Evolutionary conservation across 2,329 filamentous ascomycete genomes (phyloP), one percentile per base, ranked within the genome.

Genomic region (Colletotrichum spinosum): DNA sequence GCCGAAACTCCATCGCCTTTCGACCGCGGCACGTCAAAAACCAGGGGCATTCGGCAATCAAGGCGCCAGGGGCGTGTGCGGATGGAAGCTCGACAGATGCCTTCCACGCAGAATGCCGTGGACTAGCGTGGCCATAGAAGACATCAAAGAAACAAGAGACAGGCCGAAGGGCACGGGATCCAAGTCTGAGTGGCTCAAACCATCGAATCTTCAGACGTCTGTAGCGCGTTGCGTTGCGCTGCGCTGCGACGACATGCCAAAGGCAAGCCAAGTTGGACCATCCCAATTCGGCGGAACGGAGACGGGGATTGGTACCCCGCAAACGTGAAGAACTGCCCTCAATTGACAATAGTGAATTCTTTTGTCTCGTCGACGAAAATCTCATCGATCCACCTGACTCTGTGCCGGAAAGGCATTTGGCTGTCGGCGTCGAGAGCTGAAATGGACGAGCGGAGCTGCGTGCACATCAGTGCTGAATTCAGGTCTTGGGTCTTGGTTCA

Each of bases 281-380:
- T 67, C 62, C 62, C 56, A 54, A 67, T 67, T 67, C 66, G 66
- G 66, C 66, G 58, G 55, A 68, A 67, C 66, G 66, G 66, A 68
- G 54, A 46, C 39, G n/a, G 55, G 4, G 58, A 42, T 37, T 25
- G 55, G 46, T 38, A 58, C 33, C 60, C 41, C 41, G 65, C 65
- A 65, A 64, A 39, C 65, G 65, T 59, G 25, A n/a, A 13, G 11
- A 11, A 12, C 42, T 7, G 6, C 42, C 42, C 15, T 44, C 13
- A 44, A 6, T 25, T 25, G 25, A 25, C 25, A 25, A 4, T 25
- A 1, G 25, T 1, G 25, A 25, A 25, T 42, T 7, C 39, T 42
- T 6, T 6, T 42, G 39, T 42, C 25, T 25, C 25, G 25, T 25
- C 51, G 34, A 15, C 13, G 25, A 8, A 2, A 33, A n/a, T 17